These are phyloP conservation scores for Prunus kanzakura DNA, from an alignment of 306 rosid genomes.

Conservation along the genomic window DNA sequence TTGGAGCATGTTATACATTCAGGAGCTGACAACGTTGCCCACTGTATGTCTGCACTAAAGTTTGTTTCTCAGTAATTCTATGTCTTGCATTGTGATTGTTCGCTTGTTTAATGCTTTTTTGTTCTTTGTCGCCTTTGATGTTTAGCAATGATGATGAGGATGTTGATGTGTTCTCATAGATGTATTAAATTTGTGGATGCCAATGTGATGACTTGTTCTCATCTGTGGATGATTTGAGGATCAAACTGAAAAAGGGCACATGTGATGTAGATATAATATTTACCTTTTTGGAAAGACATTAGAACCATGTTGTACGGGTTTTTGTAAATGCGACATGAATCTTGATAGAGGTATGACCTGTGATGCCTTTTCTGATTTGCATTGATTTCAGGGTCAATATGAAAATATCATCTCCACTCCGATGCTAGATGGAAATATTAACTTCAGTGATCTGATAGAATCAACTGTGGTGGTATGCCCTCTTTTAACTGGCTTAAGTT, in stretches of 20 bases:
- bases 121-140: background rate
- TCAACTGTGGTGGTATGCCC: slow-evolving; percentile 49
- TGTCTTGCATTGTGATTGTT: background rate
- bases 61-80: background rate
- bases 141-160: background rate
- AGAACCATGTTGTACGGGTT: too few species aligned
- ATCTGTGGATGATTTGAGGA: too few species aligned
- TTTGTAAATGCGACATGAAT: too few species aligned
- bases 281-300: too few species aligned
- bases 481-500: background rate
- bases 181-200: too few species aligned
- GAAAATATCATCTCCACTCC: slow-evolving; percentile 60
- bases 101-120: background rate
- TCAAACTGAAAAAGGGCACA: too few species aligned
- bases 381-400: slow-evolving; percentile 48
- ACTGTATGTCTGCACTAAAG: slow-evolving; percentile 6
- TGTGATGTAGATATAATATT: too few species aligned
- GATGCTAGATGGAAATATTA: slow-evolving; percentile 75
- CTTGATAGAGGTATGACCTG: background rate
- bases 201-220: too few species aligned
- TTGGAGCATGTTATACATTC: slow-evolving; percentile 79
- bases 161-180: background rate
- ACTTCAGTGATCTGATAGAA: slow-evolving; percentile 54
- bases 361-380: slow-evolving; percentile 6
- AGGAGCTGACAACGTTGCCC: slow-evolving; percentile 58